phyloP scores from a whole-genome alignment of 805 yeast species.

The Yarrowia yakushimensis region DNA sequence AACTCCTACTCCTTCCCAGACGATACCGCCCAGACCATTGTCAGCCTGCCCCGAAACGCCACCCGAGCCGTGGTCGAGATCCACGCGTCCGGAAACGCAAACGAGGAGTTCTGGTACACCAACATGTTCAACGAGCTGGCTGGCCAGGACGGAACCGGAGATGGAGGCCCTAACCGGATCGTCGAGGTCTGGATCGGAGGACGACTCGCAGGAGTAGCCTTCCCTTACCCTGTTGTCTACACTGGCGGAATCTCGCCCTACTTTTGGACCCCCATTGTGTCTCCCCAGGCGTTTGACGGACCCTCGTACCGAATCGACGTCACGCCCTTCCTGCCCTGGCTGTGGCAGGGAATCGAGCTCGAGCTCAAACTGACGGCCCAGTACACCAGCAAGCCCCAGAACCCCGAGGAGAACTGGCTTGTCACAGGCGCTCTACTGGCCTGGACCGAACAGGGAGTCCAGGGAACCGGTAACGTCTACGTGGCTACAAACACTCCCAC shows the following conservation, averaged over 20 bases:
- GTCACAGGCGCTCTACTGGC: constrained; percentile 36
- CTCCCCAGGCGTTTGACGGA: constrained; percentile 68
- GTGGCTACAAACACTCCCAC: background rate
- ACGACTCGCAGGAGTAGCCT: constrained; percentile 53
- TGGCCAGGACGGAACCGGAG: constrained; percentile 44
- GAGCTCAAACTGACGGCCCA: constrained; percentile 45
- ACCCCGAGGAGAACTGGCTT: constrained; percentile 34
- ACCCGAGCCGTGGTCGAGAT: constrained; percentile 56
- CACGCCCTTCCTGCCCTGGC: constrained; percentile 62
- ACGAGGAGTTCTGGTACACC: constrained; percentile 81
- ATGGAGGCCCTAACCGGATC: constrained; percentile 69
- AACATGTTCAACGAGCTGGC: constrained; percentile 39
- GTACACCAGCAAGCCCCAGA: background rate
- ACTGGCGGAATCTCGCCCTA: constrained; percentile 82
- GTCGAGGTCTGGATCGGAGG: constrained; percentile 62
- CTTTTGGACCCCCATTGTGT: constrained; percentile 78
- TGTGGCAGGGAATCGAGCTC: constrained; percentile 53
- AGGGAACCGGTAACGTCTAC: constrained; percentile 31
- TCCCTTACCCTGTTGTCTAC: constrained; percentile 71
- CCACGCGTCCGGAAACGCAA: constrained; percentile 69
- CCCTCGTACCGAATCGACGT: constrained; percentile 67
- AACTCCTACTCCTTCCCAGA: constrained; percentile 40
- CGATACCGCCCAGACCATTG: constrained; percentile 52
- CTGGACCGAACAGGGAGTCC: constrained; percentile 34
- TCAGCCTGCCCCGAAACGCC: constrained; percentile 48